Base-by-base conservation (phyloP, 2,329 filamentous ascomycete genomes). In the Juglanconis juglandina region DNA sequence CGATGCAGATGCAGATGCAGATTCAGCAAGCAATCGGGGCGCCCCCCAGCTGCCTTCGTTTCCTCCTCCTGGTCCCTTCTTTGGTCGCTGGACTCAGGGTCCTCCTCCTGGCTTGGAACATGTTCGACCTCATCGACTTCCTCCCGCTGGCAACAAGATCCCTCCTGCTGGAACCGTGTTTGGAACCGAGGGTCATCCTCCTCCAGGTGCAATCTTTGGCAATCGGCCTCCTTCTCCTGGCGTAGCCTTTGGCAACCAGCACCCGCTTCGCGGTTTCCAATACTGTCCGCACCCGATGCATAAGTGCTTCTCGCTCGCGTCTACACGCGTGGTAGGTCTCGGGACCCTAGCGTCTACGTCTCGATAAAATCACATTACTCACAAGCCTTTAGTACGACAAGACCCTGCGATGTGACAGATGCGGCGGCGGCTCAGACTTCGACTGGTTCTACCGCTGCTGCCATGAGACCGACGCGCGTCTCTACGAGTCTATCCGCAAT, bases 371-470 rank as follows among this genome's bases (percentile, higher is more conserved):
- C 3, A 93, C 69, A 74, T 86, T 50, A 86, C 81, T 57, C 58
- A 87, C 92, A 81, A 83, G 85, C 9, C 84, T 88, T 34, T 72
- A 91, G 49, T 90, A 87, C 66, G 81, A 81, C 39, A 60, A 73
- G 24, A 70, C 78, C 34, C 71, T 77, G 51, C 68, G 71, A 17
- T 95, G 91, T 73, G 73, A 79, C 7, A 69, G 79, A 32, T 95
- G 91, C 67, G 75, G 76, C 44, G 74, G 75, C 46, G 71, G 72
- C 1, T 83, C 87, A 0, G 73, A 79, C 14, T 78, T 87, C 56
- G 89, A 89, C 33, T 95, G 88, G 84, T 75, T 95, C 30, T 95
- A 91, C 71, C 79, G 82, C 61, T 95, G 91, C 72, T 83, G 80
- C 11, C 84, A 90, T 69, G 89, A 92, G 66, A 76, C 76, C 10